These are phyloP conservation scores for Raddia distichophylla DNA, from an alignment of 176 grass and related monocot species.

Conservation along the genomic window DNA sequence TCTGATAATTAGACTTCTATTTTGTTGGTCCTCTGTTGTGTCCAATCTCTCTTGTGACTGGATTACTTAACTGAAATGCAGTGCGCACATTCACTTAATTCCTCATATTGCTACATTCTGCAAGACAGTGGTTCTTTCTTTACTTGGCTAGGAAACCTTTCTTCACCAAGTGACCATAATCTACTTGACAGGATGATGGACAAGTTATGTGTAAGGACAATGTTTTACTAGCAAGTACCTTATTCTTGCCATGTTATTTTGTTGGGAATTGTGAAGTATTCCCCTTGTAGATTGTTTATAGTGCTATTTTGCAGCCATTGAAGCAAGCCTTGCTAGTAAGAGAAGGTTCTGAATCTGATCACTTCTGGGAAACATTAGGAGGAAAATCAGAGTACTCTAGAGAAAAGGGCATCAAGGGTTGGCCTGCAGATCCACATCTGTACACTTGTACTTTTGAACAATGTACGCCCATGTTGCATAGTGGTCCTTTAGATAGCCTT, in stretches of 20 bases:
- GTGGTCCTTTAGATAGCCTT: slow-evolving; percentile 21
- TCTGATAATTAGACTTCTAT: neutral
- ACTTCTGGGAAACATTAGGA: slow-evolving; percentile 77
- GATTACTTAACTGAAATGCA: slow-evolving; percentile 47
- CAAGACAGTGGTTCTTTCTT: slow-evolving; percentile 63
- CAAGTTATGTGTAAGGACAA: slow-evolving; percentile 65
- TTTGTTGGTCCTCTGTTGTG: neutral
- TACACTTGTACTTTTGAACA: slow-evolving; percentile 65
- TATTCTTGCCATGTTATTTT: slow-evolving; percentile 11
- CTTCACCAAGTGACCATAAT: slow-evolving; percentile 60
- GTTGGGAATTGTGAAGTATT: neutral
- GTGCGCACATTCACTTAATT: slow-evolving; percentile 68
- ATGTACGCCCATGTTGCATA: slow-evolving; percentile 45
- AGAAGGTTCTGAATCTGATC: slow-evolving; percentile 79
- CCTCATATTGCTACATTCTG: slow-evolving; percentile 84
- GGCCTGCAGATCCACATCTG: slow-evolving; percentile 64
- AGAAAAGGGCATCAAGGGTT: slow-evolving; percentile 57
- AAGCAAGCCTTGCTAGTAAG: slow-evolving; percentile 66
- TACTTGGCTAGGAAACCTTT: slow-evolving; percentile 69
- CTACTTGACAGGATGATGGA: slow-evolving; percentile 66
- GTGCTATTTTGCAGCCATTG: slow-evolving; percentile 53
- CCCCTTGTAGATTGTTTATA: slow-evolving; percentile 19
- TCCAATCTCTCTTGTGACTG: neutral
- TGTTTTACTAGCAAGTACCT: slow-evolving; percentile 3
- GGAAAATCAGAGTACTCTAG: slow-evolving; percentile 71